These are phyloP conservation scores for Mucor plumbeus DNA, from an alignment of 371 early-diverging fungal species.

Conservation along the genomic window DNA sequence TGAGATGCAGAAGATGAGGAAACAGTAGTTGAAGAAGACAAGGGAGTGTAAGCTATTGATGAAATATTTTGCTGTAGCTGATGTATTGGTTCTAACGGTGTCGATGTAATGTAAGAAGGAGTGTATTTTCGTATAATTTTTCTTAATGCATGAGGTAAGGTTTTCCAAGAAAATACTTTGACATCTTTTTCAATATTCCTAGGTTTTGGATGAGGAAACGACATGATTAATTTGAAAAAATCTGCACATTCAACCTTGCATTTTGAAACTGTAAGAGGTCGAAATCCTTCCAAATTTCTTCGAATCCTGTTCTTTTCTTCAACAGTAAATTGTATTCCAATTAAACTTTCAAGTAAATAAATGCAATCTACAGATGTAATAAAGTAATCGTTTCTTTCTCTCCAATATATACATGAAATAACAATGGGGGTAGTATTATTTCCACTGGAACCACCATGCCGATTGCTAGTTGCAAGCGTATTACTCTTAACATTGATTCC, in stretches of 20 bases:
- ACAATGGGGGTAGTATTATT: slow-evolving; percentile 4
- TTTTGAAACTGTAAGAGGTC: slow-evolving; percentile 79
- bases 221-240: slow-evolving; percentile 83
- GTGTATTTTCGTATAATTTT: slow-evolving; percentile 74
- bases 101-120: slow-evolving; percentile 40
- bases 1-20: neutral
- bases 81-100: slow-evolving; percentile 21
- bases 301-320: slow-evolving; percentile 88
- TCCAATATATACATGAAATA: slow-evolving; percentile 70
- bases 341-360: slow-evolving; percentile 70
- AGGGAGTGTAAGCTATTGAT: neutral
- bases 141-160: slow-evolving; percentile 62
- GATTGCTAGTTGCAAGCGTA: neutral
- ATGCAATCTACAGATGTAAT: slow-evolving; percentile 85
- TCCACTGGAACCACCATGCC: neutral
- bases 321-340: slow-evolving; percentile 73
- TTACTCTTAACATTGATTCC: neutral
- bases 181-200: slow-evolving; percentile 78
- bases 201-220: slow-evolving; percentile 81
- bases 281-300: slow-evolving; percentile 81
- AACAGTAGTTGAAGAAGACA: neutral
- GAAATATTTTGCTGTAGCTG: neutral
- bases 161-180: slow-evolving; percentile 55
- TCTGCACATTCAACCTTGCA: slow-evolving; percentile 69
- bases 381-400: slow-evolving; percentile 70